phyloP scores from a whole-genome alignment of 2,329 filamentous ascomycete species.

The Boeremia lycopersici region DNA sequence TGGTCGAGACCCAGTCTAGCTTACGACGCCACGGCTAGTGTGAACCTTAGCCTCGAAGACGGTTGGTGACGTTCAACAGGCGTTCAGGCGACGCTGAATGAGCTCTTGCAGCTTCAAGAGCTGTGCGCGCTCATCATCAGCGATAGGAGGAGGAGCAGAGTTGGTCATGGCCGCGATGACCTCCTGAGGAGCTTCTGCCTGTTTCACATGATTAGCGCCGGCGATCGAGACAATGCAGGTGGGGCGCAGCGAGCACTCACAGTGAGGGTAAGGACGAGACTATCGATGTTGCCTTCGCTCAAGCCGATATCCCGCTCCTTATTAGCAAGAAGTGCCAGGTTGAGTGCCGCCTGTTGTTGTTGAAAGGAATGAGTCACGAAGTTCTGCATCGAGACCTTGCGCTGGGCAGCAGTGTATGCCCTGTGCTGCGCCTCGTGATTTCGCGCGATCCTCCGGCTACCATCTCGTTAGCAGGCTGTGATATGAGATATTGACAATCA shows the following conservation, averaged over 20 bases:
- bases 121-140: conserved; percentile 35
- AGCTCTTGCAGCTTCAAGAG: conserved; percentile 40
- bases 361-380: conserved; percentile 51
- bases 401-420: conserved; percentile 18
- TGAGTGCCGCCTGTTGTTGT: conserved; percentile 71
- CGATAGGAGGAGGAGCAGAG: conserved; percentile 32
- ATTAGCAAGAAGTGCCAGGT: conserved; percentile 63
- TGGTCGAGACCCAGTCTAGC: conserved; percentile 27
- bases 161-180: conserved; percentile 41
- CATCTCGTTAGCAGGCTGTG: background rate
- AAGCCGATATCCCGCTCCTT: conserved; percentile 58
- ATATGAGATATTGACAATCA: background rate
- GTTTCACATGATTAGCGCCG: conserved; percentile 46
- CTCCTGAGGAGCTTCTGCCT: conserved; percentile 48
- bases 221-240: conserved; percentile 37
- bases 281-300: conserved; percentile 51
- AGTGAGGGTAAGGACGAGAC: conserved; percentile 65
- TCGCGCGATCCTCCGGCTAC: conserved; percentile 22
- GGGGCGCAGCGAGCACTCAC: conserved; percentile 55
- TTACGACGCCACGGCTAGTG: conserved; percentile 27
- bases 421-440: conserved; percentile 19
- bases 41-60: conserved; percentile 22
- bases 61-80: conserved; percentile 24
- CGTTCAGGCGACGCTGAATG: conserved; percentile 40
- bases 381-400: conserved; percentile 34